Conservation (phyloP, 768 basidiomycete species). For the Sarcomyxa edulis region DNA sequence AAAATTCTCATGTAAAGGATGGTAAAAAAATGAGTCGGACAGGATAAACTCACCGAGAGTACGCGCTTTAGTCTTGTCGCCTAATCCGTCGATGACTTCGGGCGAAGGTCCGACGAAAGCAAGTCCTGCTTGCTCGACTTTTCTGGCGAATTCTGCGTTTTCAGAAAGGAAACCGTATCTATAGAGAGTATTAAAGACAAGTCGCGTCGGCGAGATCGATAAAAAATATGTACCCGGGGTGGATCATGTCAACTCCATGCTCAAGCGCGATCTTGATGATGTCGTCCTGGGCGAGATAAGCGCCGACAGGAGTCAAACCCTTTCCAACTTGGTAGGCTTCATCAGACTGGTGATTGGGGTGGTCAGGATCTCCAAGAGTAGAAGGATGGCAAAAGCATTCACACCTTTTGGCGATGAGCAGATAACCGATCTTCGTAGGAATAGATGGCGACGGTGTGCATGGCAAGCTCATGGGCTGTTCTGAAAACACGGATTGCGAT, state of each 20-base stretch:
- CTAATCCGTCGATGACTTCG: conserved; percentile 94
- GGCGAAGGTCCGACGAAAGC: conserved; percentile 96
- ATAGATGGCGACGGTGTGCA: conserved; percentile 99
- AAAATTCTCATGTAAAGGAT: conserved; percentile 7
- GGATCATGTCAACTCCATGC: conserved; percentile 99
- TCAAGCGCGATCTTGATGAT: conserved; percentile 96
- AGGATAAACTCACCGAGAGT: conserved; percentile 57
- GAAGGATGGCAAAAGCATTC: conserved; percentile 16
- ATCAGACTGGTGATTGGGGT: conserved; percentile 63
- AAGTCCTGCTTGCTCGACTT: conserved; percentile 96
- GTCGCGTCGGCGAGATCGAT: conserved; percentile 1
- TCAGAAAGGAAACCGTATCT: conserved; percentile 98
- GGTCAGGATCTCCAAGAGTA: conserved; percentile 36
- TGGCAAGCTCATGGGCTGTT: conserved; percentile 96
- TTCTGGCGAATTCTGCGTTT: conserved; percentile 94
- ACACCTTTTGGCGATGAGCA: conserved; percentile 95
- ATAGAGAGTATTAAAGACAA: conserved; percentile 5
- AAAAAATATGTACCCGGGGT: conserved; percentile 69
- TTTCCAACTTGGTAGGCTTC: conserved; percentile 98
- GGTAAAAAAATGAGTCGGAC: conserved; percentile 4
- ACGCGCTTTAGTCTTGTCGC: conserved; percentile 98
- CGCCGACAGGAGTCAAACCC: conserved; percentile 92
- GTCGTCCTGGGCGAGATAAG: conserved; percentile 96
- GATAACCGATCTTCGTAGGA: conserved; percentile 95
- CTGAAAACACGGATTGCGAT: conserved; percentile 99